Conservation (phyloP, 1,284 basidiomycete species). For the Ustilago xerochloae region DNA sequence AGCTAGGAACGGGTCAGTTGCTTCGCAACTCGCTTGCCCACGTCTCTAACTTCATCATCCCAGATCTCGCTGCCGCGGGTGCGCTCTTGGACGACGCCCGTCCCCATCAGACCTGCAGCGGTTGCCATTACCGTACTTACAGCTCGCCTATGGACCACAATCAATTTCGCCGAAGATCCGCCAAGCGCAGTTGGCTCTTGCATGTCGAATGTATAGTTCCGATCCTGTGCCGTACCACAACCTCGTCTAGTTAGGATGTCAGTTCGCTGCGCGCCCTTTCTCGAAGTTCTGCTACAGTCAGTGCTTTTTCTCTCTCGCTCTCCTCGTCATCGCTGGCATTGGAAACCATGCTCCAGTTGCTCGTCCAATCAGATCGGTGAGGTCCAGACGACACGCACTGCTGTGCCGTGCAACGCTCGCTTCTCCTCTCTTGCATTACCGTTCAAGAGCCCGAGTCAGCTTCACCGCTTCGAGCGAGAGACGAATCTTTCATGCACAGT, state of each 20-base stretch:
- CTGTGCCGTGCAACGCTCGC: not conserved
- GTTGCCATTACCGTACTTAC: not conserved
- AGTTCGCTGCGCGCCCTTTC: too few relatives aligned
- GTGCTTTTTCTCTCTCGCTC: not conserved
- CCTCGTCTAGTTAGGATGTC: not conserved
- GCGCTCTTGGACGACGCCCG: not conserved
- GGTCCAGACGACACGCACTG: not conserved
- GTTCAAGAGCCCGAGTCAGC: slow-evolving; percentile 5
- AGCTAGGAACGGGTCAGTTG: not conserved
- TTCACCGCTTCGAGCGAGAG: not conserved
- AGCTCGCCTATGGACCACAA: not conserved
- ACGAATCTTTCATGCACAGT: not conserved
- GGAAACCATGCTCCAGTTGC: too few relatives aligned
- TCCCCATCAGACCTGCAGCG: not conserved
- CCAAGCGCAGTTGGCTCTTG: slow-evolving; percentile 1
- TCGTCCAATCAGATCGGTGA: not conserved
- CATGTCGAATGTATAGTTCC: too few relatives aligned
- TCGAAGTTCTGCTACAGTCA: too few relatives aligned
- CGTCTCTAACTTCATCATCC: not conserved
- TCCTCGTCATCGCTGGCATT: not conserved
- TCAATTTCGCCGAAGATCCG: slow-evolving; percentile 14
- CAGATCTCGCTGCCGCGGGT: not conserved
- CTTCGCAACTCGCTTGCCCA: slow-evolving; percentile 13
- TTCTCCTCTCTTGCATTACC: not conserved
- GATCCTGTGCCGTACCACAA: too few relatives aligned